Percentiles rank a stretch among this genome's conserved stretches.
These are phyloP conservation scores for Plasmopara halstedii DNA, from an alignment of 352 stramenopile genomes.

Conservation along the genomic window DNA sequence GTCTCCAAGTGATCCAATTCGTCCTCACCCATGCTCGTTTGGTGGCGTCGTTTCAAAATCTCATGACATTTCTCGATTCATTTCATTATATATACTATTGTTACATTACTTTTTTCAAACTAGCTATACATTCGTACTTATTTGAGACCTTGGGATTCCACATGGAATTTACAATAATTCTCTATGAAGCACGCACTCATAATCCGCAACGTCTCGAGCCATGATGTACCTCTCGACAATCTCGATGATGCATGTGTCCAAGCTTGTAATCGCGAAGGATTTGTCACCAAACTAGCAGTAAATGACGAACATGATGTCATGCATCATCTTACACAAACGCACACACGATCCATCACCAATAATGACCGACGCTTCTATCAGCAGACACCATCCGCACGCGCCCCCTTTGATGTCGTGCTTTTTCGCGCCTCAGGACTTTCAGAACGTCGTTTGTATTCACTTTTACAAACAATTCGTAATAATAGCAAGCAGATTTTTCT, in stretches of 20 bases:
- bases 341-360: conserved; percentile 19
- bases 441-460: conserved; percentile 34
- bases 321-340: conserved; percentile 50
- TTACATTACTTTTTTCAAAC: neutral
- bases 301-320: conserved; percentile 47
- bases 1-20: conserved; percentile 69
- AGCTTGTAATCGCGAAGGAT: conserved; percentile 49
- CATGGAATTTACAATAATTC: no score
- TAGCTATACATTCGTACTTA: no score
- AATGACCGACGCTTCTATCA: conserved; percentile 15
- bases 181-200: conserved; percentile 71
- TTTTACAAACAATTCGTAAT: conserved; percentile 56
- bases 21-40: conserved; percentile 41
- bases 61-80: neutral
- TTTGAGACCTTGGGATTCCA: no score
- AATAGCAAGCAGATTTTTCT: conserved; percentile 80
- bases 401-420: conserved; percentile 59
- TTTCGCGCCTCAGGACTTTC: conserved; percentile 56
- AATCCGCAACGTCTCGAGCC: conserved; percentile 67
- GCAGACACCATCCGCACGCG: conserved; percentile 6
- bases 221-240: conserved; percentile 63
- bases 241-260: conserved; percentile 75
- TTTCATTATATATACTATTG: neutral
- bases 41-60: conserved; percentile 20
- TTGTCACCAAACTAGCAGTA: conserved; percentile 64